Base-by-base conservation (phyloP, 108 stramenopile genomes). In the Epithemia pelagica region DNA sequence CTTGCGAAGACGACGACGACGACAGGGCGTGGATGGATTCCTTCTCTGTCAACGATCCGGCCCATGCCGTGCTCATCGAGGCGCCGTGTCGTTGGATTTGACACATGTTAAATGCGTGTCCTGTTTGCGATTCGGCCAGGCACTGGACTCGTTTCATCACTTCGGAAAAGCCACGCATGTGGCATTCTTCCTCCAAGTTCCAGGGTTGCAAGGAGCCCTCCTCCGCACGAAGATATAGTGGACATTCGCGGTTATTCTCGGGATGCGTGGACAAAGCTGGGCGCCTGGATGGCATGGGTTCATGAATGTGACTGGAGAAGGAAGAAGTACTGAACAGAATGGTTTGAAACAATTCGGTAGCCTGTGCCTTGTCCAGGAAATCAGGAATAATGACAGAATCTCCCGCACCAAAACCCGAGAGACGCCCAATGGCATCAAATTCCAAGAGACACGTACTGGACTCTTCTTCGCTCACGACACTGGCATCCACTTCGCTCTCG, bases 331-430 rank as follows among this genome's bases (percentile, higher is more conserved):
- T 28, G 1, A 21, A 19, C 1, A 60, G 28, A 27, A 60, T 28
- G 1, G 30, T 28, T 30, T 28, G 18, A 28, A 60, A 30, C 59
- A 25, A 60, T 30, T 28, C 59, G 2, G 27, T 30, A 23, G 59
- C 59, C 21, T 28, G 25, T 27, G 18, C 59, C 24, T 28, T 18
- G 27, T 60, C 59, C 21, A 60, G 30, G 26, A 60, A 28, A 8
- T 60, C 59, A 30, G 59, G 59, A 28, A 60, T 28, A 2, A 60
- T 28, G 21, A 60, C 30, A 2, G 59, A 60, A 28, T 60, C 59
- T 28, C 59, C 59, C 26, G 59, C 59, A 1, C 59, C 59, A 27
- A 60, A 30, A 30, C 59, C 59, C 2, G 59, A 60, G 2, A 60
- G 27, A 30, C 59, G 59, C 21, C 27, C 59, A 60, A 28, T 30